phyloP scores from a whole-genome alignment of 2,329 filamentous ascomycete genomes.

The Ceratocystis alfenasii region DNA sequence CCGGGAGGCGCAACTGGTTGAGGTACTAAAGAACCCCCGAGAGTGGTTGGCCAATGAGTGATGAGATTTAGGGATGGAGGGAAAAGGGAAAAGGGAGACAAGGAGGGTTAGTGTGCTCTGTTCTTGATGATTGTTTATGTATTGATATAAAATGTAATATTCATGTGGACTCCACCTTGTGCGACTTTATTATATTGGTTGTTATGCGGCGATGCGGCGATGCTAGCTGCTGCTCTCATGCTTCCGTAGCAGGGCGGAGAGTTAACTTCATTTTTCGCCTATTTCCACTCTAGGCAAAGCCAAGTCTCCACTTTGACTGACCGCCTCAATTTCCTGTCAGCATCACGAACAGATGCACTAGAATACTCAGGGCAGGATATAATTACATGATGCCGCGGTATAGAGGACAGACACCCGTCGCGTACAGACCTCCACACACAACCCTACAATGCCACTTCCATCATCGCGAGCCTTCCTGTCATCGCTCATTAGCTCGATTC shows the following conservation, averaged over 20 bases:
- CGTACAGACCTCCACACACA: background rate
- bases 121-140: background rate
- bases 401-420: background rate
- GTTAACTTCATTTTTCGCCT: background rate
- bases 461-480: conserved; percentile 13
- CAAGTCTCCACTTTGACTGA: background rate
- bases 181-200: background rate
- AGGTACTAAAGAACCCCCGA: conserved; percentile 53
- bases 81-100: background rate
- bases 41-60: conserved; percentile 48
- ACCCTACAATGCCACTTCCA: conserved; percentile 22
- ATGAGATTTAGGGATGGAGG: background rate
- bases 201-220: background rate
- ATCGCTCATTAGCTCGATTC: conserved; percentile 11
- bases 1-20: conserved; percentile 67
- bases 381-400: background rate
- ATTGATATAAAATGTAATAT: background rate
- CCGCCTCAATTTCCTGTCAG: background rate
- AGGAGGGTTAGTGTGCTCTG: background rate
- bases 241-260: too few relatives aligned
- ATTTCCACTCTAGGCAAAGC: background rate
- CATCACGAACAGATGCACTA: background rate
- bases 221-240: too few relatives aligned
- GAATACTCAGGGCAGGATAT: background rate
- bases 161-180: background rate